A percentile compares a stretch with the other conserved stretches of the same genome.
phyloP scores from a whole-genome alignment of 2,329 filamentous ascomycete genomes.

The Neurospora sp. region DNA sequence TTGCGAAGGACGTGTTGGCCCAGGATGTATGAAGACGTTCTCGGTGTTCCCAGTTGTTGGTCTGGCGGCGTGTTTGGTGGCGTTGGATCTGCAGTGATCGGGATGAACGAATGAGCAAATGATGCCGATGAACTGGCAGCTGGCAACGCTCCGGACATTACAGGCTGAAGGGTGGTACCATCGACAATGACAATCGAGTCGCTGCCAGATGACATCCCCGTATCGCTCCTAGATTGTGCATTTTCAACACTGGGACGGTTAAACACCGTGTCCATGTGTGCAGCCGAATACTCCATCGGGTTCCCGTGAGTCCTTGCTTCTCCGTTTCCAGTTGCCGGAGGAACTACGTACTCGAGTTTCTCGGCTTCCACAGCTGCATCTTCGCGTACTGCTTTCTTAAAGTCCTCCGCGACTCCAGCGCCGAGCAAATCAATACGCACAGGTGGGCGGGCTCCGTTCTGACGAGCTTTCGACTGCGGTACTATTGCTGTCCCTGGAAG shows the following conservation, averaged over 20 bases:
- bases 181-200: slow-evolving; percentile 78
- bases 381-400: slow-evolving; percentile 63
- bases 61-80: slow-evolving; percentile 52
- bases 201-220: slow-evolving; percentile 65
- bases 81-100: slow-evolving; percentile 41
- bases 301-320: slow-evolving; percentile 17
- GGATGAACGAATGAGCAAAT: slow-evolving; percentile 42
- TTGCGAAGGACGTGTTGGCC: slow-evolving; percentile 33
- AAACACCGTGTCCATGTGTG: slow-evolving; percentile 33
- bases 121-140: slow-evolving; percentile 38
- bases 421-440: slow-evolving; percentile 73
- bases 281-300: slow-evolving; percentile 31
- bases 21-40: slow-evolving; percentile 45
- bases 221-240: slow-evolving; percentile 39
- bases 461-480: slow-evolving; percentile 39
- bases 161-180: slow-evolving; percentile 41
- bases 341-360: slow-evolving; percentile 20
- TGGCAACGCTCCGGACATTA: slow-evolving; percentile 40
- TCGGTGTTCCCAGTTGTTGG: slow-evolving; percentile 32
- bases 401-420: slow-evolving; percentile 68
- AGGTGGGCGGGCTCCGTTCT: slow-evolving; percentile 37
- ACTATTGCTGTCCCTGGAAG: slow-evolving; percentile 51
- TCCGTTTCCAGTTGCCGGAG: slow-evolving; percentile 15
- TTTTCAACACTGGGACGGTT: slow-evolving; percentile 24
- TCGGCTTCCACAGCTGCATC: slow-evolving; percentile 39